Evolutionary conservation across 345 rosid species (phyloP).

Genomic region (Geranium rotundifolium): DNA sequence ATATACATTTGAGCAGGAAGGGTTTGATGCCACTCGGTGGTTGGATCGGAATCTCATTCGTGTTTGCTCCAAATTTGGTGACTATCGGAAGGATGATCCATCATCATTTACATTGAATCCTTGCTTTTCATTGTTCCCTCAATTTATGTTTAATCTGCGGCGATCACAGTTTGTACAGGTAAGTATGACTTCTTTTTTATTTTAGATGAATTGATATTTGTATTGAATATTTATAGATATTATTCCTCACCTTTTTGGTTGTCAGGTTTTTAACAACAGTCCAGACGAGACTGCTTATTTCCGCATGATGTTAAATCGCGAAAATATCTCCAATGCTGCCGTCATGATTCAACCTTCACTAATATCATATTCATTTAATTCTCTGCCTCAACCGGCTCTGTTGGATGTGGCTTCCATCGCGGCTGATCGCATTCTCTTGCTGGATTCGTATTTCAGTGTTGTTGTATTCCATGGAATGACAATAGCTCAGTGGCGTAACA

Average conservation of each 20-base stretch:
- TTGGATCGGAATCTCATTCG: slow-evolving; percentile 91
- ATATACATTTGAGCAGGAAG: slow-evolving; percentile 55
- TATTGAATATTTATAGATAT: no score
- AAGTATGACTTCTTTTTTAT: slow-evolving; percentile 3
- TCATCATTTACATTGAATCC: slow-evolving; percentile 83
- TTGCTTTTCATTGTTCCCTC: slow-evolving; percentile 89
- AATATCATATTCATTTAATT: slow-evolving; percentile 65
- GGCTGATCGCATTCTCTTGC: slow-evolving; percentile 76
- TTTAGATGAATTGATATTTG: no score
- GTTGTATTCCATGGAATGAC: slow-evolving; percentile 99
- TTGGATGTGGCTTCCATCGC: slow-evolving; percentile 96
- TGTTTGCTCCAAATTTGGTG: slow-evolving; percentile 88
- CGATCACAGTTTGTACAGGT: slow-evolving; percentile 99
- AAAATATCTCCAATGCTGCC: slow-evolving; percentile 82
- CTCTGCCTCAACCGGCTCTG: slow-evolving; percentile 80
- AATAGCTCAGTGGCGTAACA: slow-evolving; percentile 95
- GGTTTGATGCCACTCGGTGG: slow-evolving; percentile 99
- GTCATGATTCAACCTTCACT: slow-evolving; percentile 98
- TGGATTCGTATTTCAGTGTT: slow-evolving; percentile 89
- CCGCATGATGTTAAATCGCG: slow-evolving; percentile 83
- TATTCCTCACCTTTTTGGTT: background rate
- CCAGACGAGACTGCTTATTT: slow-evolving; percentile 97
- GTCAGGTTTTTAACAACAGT: no score
- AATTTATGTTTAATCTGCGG: slow-evolving; percentile 92
- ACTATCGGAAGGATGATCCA: slow-evolving; percentile 94